Evolutionary conservation across 2,329 filamentous ascomycete genomes (phyloP).

Genomic region (Trichoderma simmonsii): DNA sequence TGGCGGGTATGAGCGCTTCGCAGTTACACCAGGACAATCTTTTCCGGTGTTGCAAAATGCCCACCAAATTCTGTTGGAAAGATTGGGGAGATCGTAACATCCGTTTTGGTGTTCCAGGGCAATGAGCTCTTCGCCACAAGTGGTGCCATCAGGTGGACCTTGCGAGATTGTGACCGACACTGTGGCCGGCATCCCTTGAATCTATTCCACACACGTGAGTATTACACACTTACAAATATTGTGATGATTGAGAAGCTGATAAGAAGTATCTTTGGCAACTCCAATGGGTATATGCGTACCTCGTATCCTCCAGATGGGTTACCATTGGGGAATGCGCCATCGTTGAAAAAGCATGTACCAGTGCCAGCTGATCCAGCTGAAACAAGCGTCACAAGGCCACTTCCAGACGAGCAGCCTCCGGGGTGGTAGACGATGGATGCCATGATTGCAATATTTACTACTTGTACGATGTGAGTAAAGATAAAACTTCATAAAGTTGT

Average conservation of each 20-base stretch:
- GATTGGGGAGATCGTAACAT: slow-evolving; percentile 10
- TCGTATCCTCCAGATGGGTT: slow-evolving; percentile 10
- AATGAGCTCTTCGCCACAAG: slow-evolving; percentile 6
- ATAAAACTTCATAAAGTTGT: not conserved
- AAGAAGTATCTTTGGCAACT: not conserved
- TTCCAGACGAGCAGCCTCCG: not conserved
- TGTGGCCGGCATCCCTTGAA: slow-evolving; percentile 15
- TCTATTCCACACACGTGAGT: not conserved
- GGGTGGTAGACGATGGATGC: slow-evolving; percentile 2
- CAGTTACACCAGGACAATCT: slow-evolving; percentile 9
- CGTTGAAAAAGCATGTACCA: slow-evolving; percentile 3
- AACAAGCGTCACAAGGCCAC: slow-evolving; percentile 7
- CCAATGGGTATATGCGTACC: not conserved
- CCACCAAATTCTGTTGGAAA: slow-evolving; percentile 17
- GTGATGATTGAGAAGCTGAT: not conserved
- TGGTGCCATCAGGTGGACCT: slow-evolving; percentile 3
- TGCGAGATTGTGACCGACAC: slow-evolving; percentile 8
- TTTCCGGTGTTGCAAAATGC: slow-evolving; percentile 15
- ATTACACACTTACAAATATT: not conserved
- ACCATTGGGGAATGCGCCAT: not conserved
- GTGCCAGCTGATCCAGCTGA: not conserved
- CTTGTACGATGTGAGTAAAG: not conserved
- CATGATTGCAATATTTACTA: not conserved
- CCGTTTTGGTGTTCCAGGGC: slow-evolving; percentile 9
- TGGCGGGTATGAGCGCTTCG: not conserved